Evolutionary conservation across 768 basidiomycete genomes (phyloP).

Genomic region (Termitomyces sp.): DNA sequence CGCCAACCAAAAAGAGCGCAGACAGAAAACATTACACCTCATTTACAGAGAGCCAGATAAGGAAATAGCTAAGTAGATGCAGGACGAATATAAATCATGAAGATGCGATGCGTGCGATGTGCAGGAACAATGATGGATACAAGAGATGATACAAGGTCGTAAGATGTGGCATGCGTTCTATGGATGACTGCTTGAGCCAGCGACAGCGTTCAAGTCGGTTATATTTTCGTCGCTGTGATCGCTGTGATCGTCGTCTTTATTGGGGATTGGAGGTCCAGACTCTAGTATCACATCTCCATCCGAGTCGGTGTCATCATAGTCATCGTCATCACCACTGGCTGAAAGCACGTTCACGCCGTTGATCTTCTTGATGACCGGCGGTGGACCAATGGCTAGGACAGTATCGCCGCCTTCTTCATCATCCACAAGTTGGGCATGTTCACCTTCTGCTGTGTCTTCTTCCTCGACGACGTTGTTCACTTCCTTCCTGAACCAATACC

Average conservation of each 20-base stretch:
- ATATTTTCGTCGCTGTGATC: slow-evolving; percentile 8
- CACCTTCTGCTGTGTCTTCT: slow-evolving; percentile 28
- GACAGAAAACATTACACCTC: slow-evolving; percentile 4
- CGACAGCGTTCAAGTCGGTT: slow-evolving; percentile 14
- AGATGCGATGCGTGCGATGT: neutral
- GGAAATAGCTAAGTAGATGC: neutral
- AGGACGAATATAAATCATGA: slow-evolving; percentile 1
- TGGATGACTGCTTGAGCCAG: slow-evolving; percentile 17
- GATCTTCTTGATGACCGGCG: slow-evolving; percentile 39
- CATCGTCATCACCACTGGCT: slow-evolving; percentile 33
- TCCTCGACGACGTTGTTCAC: slow-evolving; percentile 41
- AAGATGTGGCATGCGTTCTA: slow-evolving; percentile 3
- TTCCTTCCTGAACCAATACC: slow-evolving; percentile 77
- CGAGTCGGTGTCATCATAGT: slow-evolving; percentile 43
- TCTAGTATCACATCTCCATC: slow-evolving; percentile 76
- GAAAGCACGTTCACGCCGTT: slow-evolving; percentile 29
- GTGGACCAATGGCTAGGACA: slow-evolving; percentile 59
- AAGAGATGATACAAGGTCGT: slow-evolving; percentile 1
- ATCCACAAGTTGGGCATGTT: slow-evolving; percentile 19
- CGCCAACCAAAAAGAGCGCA: neutral
- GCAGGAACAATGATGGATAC: slow-evolving; percentile 1
- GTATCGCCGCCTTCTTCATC: slow-evolving; percentile 37
- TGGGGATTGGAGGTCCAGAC: slow-evolving; percentile 58
- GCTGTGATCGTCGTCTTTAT: slow-evolving; percentile 16
- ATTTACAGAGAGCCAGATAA: neutral